Conservation (phyloP, 306 rosid genomes). For the Fagus sylvatica region DNA sequence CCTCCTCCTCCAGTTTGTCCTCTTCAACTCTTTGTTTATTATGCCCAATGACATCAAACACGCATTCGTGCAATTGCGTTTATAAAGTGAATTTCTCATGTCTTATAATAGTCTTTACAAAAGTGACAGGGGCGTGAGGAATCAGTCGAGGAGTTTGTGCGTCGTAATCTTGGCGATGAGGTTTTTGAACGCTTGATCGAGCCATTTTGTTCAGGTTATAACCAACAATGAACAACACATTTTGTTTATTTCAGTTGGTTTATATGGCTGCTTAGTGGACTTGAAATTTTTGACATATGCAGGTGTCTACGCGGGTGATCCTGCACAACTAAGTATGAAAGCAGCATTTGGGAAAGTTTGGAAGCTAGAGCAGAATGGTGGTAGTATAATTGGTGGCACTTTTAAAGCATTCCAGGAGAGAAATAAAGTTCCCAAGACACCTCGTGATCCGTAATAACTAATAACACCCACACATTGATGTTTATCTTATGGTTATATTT, state of each 20-base stretch:
- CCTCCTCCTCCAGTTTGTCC: constrained; percentile 94
- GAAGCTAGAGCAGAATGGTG: constrained; percentile 91
- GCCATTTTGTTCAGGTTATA: constrained; percentile 92
- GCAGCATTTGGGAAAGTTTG: constrained; percentile 99
- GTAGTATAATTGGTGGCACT: constrained; percentile 95
- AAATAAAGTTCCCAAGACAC: constrained; percentile 56
- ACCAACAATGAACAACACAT: neutral
- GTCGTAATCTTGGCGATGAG: constrained; percentile 95
- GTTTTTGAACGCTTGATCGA: constrained; percentile 98
- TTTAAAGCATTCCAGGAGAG: constrained; percentile 88
- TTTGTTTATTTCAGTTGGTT: neutral
- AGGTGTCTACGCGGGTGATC: constrained; percentile 99
- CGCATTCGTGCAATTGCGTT: neutral
- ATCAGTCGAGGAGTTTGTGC: constrained; percentile 91
- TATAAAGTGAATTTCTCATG: constrained; percentile 56
- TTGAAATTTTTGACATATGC: constrained; percentile 26
- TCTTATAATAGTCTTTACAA: constrained; percentile 59
- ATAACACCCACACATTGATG: constrained; percentile 30
- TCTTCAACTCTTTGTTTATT: constrained; percentile 28
- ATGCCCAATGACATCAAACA: constrained; percentile 7
- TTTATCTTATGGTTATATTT: constrained; percentile 20
- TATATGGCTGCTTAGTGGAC: constrained; percentile 10
- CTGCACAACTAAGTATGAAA: constrained; percentile 96
- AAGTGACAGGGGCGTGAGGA: constrained; percentile 99
- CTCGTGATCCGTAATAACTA: constrained; percentile 87